Evolutionary conservation across 371 early-diverging fungal genomes (phyloP), one percentile per base, ranked within the genome.

Genomic region (Mucor circinelloides): DNA sequence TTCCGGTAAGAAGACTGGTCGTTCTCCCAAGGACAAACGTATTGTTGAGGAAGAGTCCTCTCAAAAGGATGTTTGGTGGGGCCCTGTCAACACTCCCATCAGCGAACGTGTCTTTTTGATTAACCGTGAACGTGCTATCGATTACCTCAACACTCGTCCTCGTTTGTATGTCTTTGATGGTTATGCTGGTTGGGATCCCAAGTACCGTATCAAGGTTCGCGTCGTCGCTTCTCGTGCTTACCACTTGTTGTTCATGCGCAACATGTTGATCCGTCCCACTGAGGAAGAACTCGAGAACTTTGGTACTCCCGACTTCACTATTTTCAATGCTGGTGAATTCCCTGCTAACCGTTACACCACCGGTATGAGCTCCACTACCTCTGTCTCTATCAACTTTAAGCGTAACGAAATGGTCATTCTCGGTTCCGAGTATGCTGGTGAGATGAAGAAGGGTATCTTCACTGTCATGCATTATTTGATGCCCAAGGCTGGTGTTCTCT

Each of bases 401-500:
- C 86, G 85, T 60, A 70, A 72, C 12, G 90, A 90, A 74, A 88
- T 90, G 88, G 95, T 98, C 64, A 97, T 98, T 66, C 87, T 98
- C 32, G 98, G 98, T 59, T 93, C 97, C 63, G 94, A 96, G 80
- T 98, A 98, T 75, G 98, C 98, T 61, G 98, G 98, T 69, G 98
- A 98, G 85, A 98, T 98, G 98, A 98, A 97, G 88, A 98, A 98
- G 91, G 98, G 98, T 73, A 7, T 19, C 32, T 97, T 98, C 84
- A 97, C 98, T 50, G 96, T 98, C 63, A 97, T 98, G 99, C 97
- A 98, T 82, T 97, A 97, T 88, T 84, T 94, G 70, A 97, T 97
- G 98, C 90, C 99, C 87, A 96, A 95, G 89, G 92, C 93, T 40
- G 97, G 97, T 66, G 97, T 97, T 31, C 85, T 98, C 7, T 97